Evolutionary conservation across 179 eudicot species (phyloP).

Genomic region (Carnegiea gigantea): DNA sequence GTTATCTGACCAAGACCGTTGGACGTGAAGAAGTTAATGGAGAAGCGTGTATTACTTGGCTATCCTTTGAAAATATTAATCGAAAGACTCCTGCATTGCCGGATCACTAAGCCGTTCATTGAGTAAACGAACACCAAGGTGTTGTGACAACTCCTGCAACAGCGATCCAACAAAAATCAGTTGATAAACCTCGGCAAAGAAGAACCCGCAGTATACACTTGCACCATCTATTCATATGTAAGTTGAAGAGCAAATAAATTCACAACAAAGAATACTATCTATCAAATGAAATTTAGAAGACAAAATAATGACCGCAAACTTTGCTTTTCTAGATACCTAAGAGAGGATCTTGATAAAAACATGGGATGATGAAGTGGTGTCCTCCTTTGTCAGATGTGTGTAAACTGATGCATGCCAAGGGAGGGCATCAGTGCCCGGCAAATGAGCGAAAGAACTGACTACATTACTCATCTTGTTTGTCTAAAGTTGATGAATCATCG

Average conservation of each 20-base stretch:
- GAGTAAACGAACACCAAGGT: conserved; percentile 72
- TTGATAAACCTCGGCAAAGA: too few relatives aligned
- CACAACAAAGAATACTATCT: too few relatives aligned
- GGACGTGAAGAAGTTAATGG: conserved; percentile 89
- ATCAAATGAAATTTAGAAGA: too few relatives aligned
- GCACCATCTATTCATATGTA: too few relatives aligned
- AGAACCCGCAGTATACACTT: too few relatives aligned
- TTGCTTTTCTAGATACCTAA: conserved; percentile 50
- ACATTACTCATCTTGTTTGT: conserved; percentile 91
- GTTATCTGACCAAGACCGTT: conserved; percentile 94
- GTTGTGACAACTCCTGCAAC: conserved; percentile 81
- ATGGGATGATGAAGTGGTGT: conserved; percentile 79
- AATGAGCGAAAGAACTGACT: conserved; percentile 85
- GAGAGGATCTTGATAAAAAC: conserved; percentile 93
- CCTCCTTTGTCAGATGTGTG: conserved; percentile 86
- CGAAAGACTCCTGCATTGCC: conserved; percentile 51
- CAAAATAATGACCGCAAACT: not conserved
- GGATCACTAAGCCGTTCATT: conserved; percentile 84
- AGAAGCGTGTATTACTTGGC: conserved; percentile 79
- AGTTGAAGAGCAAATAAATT: too few relatives aligned
- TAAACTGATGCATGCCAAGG: conserved; percentile 86
- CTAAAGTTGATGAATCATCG: conserved; percentile 92
- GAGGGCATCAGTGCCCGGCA: conserved; percentile 79
- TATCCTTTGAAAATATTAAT: conserved; percentile 79
- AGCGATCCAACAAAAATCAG: not conserved